These are phyloP conservation scores for Aristolochia californica DNA, from an alignment of 164 flowering plant genomes.

Conservation along the genomic window DNA sequence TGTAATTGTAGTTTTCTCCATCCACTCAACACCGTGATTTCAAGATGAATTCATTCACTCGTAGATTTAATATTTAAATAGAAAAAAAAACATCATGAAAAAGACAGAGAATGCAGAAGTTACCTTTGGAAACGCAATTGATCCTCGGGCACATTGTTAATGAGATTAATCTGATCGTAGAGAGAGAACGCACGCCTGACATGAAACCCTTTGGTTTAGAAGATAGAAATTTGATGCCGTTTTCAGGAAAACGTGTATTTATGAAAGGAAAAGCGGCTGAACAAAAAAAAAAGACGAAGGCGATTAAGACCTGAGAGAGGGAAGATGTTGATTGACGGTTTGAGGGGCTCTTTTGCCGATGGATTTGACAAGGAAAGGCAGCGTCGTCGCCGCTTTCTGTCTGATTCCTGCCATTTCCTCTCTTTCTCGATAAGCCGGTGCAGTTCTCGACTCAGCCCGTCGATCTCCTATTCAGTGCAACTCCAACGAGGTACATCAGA, in stretches of 20 bases:
- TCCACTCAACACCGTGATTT: neutral
- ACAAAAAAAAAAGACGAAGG: neutral
- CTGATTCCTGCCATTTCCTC: slow-evolving; percentile 21
- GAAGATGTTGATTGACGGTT: slow-evolving; percentile 26
- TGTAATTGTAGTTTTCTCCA: neutral
- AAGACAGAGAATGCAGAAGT: neutral
- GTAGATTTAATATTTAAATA: neutral
- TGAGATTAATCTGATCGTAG: slow-evolving; percentile 93
- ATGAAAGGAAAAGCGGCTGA: neutral
- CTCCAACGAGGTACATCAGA: too few relatives aligned
- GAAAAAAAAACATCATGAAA: neutral
- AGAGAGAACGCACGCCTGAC: slow-evolving; percentile 77
- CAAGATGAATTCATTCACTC: neutral
- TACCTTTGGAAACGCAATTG: slow-evolving; percentile 86
- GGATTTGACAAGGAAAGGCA: slow-evolving; percentile 48
- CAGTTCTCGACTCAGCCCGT: neutral
- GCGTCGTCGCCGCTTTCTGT: slow-evolving; percentile 35
- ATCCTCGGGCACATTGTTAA: slow-evolving; percentile 74
- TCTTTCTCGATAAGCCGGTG: neutral
- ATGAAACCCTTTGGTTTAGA: neutral
- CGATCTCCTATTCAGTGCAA: neutral
- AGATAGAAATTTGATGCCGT: neutral
- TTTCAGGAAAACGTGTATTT: neutral
- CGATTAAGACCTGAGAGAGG: slow-evolving; percentile 33
- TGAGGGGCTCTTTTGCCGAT: slow-evolving; percentile 28